Evolutionary conservation across 2,329 filamentous ascomycete genomes (phyloP), one percentile per base, ranked within the genome.

Genomic region (Penicillium sclerotigenum): DNA sequence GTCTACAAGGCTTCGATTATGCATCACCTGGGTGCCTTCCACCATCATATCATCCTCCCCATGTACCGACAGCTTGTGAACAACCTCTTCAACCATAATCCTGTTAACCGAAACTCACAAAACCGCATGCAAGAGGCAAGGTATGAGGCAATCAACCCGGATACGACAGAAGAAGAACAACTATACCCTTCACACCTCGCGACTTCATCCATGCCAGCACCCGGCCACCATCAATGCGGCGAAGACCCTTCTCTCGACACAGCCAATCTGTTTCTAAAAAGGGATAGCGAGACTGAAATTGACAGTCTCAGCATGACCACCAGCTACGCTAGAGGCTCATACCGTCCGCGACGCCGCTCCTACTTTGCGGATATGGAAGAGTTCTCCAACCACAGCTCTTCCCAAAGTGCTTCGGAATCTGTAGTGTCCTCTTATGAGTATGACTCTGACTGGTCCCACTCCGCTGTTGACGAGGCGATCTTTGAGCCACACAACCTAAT

Each of bases 1-100:
- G 42, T 59, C 16, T 46, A 62, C 40, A 47, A 52, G 41, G 38
- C 33, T 4, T 43, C 34, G 4, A 45, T 59, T 18, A 47, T 26
- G 28, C 33, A 52, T 28, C 26, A 29, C n/a, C 28, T 52, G 18
- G 7, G 22, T 1, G 7, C 45, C 14, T 42, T 49, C 16, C 16
- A 37, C 16, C 18, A 9, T 16, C n/a, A 8, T 10, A 18, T 16
- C 13, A 24, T 49, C 22, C 36, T 49, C 6, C 45, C 37, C 11
- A 8, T 10, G 4, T 49, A 42, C 22, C 36, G 14, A 28, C 24
- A n/a, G 9, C 28, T 41, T 9, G 20, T 42, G 8, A 36, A 3
- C 20, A 42, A 29, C 2, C 11, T 50, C 10, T 8, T 20, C 29
- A 42, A n/a, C 29, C 29, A 3, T 18, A 36, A n/a, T 10, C 37